These are phyloP conservation scores for Fusarium sororula DNA, from an alignment of 2,329 filamentous ascomycete genomes.

Conservation along the genomic window DNA sequence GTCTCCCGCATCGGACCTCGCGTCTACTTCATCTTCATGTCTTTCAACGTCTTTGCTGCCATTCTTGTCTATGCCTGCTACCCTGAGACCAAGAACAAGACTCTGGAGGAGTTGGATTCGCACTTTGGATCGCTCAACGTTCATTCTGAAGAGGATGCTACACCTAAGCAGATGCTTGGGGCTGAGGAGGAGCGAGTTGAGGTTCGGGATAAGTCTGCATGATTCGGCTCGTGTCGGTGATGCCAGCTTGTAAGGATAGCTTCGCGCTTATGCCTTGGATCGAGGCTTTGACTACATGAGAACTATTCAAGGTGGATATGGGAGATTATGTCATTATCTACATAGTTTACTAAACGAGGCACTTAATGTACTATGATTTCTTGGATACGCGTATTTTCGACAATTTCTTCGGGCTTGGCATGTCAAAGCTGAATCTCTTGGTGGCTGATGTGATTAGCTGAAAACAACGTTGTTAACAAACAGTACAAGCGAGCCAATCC, in stretches of 20 bases:
- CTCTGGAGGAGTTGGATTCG: conserved; percentile 10
- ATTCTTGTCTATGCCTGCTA: conserved; percentile 17
- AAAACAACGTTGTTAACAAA: too few species aligned
- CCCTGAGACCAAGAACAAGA: conserved; percentile 14
- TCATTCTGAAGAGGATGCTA: conserved; percentile 15
- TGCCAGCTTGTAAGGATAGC: not conserved
- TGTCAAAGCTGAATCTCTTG: too few species aligned
- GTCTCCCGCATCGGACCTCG: not conserved
- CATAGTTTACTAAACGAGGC: not conserved
- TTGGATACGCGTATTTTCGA: too few species aligned
- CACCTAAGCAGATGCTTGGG: conserved; percentile 17
- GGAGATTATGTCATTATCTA: not conserved
- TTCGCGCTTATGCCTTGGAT: not conserved
- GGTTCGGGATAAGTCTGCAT: not conserved
- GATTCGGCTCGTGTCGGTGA: fast-evolving
- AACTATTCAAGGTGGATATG: not conserved
- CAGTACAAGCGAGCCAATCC: too few species aligned
- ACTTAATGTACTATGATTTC: too few species aligned
- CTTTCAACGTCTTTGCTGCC: conserved; percentile 6
- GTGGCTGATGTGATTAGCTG: too few species aligned
- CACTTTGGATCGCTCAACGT: conserved; percentile 16
- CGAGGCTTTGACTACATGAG: not conserved
- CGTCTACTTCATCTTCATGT: conserved; percentile 19
- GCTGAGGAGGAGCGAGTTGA: conserved; percentile 1
- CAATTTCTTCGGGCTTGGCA: too few species aligned